Conservation (phyloP, 805 yeast genomes). For the Cyberlindnera xylosilytica region DNA sequence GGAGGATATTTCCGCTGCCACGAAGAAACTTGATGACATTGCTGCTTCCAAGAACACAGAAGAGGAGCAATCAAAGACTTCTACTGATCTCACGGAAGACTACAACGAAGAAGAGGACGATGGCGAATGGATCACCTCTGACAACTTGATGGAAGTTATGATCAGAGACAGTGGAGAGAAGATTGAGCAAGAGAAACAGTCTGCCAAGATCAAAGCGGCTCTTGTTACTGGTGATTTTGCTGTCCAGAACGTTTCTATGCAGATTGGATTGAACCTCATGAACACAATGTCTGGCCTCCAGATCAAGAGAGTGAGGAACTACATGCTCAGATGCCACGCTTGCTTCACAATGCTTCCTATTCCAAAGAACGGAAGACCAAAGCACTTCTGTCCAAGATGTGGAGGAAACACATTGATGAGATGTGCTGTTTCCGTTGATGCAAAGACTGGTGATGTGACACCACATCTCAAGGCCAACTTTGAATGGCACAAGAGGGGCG, state of each 20-base stretch:
- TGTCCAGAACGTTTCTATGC: conserved; percentile 91
- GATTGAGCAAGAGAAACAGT: conserved; percentile 36
- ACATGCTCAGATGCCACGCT: conserved; percentile 96
- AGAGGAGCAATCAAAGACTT: conserved; percentile 3
- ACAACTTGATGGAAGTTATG: conserved; percentile 69
- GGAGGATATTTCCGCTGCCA: conserved; percentile 10
- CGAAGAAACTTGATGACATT: conserved; percentile 7
- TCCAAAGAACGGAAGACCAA: conserved; percentile 69
- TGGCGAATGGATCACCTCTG: conserved; percentile 94
- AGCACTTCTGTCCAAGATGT: conserved; percentile 92
- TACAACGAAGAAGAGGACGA: conserved; percentile 64
- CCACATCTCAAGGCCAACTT: conserved; percentile 90
- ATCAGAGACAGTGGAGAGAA: conserved; percentile 67
- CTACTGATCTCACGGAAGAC: conserved; percentile 24
- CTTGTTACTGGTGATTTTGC: conserved; percentile 96
- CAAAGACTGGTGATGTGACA: conserved; percentile 73
- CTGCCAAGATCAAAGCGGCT: conserved; percentile 61
- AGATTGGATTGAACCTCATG: conserved; percentile 83
- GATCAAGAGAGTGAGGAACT: conserved; percentile 81
- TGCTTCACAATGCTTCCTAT: conserved; percentile 83
- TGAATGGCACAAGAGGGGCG: conserved; percentile 92
- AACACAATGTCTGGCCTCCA: conserved; percentile 80
- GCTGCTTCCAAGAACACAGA: background rate
- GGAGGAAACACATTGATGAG: conserved; percentile 90
- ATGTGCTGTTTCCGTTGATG: conserved; percentile 84